phyloP scores from a whole-genome alignment of 2,329 filamentous ascomycete species.

The Mollisiaceae sp. region DNA sequence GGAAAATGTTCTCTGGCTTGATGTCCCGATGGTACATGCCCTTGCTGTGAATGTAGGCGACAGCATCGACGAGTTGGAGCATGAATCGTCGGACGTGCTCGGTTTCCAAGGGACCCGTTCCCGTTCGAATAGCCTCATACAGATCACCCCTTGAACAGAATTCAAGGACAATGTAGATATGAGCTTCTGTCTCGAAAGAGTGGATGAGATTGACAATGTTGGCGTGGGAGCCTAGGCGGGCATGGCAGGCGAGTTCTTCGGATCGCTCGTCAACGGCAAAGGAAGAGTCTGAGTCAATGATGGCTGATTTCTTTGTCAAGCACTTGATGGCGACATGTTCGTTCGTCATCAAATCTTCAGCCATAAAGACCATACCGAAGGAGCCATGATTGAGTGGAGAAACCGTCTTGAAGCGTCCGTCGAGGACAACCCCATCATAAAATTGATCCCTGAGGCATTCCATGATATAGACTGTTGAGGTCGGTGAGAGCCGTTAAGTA shows the following conservation, averaged over 20 bases:
- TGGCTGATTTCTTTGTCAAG: constrained; percentile 79
- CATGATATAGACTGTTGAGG: constrained; percentile 53
- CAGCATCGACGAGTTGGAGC: constrained; percentile 88
- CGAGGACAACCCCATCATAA: constrained; percentile 77
- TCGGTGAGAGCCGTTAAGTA: constrained; percentile 15
- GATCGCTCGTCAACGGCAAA: constrained; percentile 82
- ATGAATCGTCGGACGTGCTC: constrained; percentile 98
- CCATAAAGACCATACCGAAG: constrained; percentile 98
- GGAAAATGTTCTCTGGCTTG: constrained; percentile 99
- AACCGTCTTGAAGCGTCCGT: constrained; percentile 88
- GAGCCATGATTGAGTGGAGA: constrained; percentile 97
- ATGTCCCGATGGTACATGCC: constrained; percentile 97
- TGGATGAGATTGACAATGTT: constrained; percentile 94
- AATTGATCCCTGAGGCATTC: constrained; percentile 88
- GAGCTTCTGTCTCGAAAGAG: constrained; percentile 89
- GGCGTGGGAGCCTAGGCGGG: constrained; percentile 76
- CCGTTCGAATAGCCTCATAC: constrained; percentile 93
- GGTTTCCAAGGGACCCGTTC: constrained; percentile 87
- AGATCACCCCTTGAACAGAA: constrained; percentile 95
- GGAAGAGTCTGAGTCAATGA: constrained; percentile 56
- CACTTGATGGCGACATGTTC: constrained; percentile 95
- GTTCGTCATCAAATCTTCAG: constrained; percentile 76
- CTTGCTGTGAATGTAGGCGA: constrained; percentile 88
- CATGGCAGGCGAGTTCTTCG: constrained; percentile 81
- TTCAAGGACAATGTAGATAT: constrained; percentile 91